Conservation (phyloP, 352 stramenopile genomes). For the Globisporangium ultimum region DNA sequence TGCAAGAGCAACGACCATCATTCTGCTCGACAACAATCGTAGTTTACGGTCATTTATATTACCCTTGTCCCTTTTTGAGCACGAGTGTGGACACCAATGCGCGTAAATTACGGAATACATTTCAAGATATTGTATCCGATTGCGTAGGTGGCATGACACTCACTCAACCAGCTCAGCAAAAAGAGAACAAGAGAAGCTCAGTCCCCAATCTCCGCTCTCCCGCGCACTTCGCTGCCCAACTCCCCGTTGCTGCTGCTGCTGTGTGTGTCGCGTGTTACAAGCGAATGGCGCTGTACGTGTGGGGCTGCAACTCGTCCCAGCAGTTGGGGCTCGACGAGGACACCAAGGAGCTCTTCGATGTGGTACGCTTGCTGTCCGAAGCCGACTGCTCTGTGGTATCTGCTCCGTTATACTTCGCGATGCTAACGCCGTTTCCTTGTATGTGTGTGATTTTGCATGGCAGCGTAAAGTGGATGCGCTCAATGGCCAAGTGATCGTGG, state of each 20-base stretch:
- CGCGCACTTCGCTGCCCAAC: neutral
- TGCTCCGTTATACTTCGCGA: neutral
- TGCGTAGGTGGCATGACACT: too few species aligned
- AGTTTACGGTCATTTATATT: too few species aligned
- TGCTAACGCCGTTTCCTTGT: neutral
- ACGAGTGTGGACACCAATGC: too few species aligned
- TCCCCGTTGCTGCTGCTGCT: too few species aligned
- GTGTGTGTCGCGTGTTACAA: too few species aligned
- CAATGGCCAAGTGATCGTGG: slow-evolving; percentile 52
- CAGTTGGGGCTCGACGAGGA: slow-evolving; percentile 53
- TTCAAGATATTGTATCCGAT: too few species aligned
- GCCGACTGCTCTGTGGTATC: too few species aligned
- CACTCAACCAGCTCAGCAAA: too few species aligned
- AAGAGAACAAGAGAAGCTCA: neutral
- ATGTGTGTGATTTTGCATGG: neutral
- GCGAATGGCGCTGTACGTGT: slow-evolving; percentile 72
- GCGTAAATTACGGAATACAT: too few species aligned
- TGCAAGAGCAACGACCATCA: too few species aligned
- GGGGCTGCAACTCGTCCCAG: slow-evolving; percentile 70
- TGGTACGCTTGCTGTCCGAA: slow-evolving; percentile 22
- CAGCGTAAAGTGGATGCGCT: slow-evolving; percentile 58
- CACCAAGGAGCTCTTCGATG: slow-evolving; percentile 56
- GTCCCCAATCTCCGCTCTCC: slow-evolving; percentile 1
- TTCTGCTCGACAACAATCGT: too few species aligned
- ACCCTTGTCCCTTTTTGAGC: too few species aligned